Base-by-base conservation (phyloP, 1,284 basidiomycete species). In the Ustilago bromivora region DNA sequence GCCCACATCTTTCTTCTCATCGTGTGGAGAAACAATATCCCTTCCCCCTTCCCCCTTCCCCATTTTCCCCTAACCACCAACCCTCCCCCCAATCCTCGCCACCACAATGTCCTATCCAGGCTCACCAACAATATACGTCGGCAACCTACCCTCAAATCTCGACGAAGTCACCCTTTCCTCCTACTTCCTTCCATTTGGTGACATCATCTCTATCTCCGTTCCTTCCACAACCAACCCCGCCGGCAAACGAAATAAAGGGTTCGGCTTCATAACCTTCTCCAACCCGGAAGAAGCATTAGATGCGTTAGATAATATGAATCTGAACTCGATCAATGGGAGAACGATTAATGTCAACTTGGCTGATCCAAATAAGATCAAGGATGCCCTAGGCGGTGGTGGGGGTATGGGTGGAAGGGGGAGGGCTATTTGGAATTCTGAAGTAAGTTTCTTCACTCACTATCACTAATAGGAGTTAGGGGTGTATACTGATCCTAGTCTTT, bases 231-330 rank as follows among this genome's bases (percentile, higher is more conserved):
- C 36, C 15, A 59, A 65, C 7, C 32, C 57, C 11, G 32, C 57
- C 1, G 66, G 57, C 8, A 60, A 34, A 31, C 43, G 54, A 13
- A 71, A 71, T 32, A 68, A 76, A 28, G 79, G 79, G 0, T 81
- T 81, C 38, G 76, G 59, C 35, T 81, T 81, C 51, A 57, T 78
- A 53, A 71, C 67, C 2, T 81, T 81, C 36, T 58, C 66, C 5
- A 55, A 11, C 1, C 40, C 54, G 2, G 53, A 64, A 12, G 73
- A 76, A 7, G 79, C 71, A 4, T 57, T 69, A 28, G 76, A 81
- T 60, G 79, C 76, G 13, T 17, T 81, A 10, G 76, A 81, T 55
- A 81, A 81, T 40, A 78, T 81, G 76, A 64, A 81, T 36, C 64
- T 78, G 13, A 79, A 81, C 38, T 59, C 61, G 11, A 56, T 76